Evolutionary conservation across 306 rosid species (phyloP).

Genomic region (Neltuma alba): DNA sequence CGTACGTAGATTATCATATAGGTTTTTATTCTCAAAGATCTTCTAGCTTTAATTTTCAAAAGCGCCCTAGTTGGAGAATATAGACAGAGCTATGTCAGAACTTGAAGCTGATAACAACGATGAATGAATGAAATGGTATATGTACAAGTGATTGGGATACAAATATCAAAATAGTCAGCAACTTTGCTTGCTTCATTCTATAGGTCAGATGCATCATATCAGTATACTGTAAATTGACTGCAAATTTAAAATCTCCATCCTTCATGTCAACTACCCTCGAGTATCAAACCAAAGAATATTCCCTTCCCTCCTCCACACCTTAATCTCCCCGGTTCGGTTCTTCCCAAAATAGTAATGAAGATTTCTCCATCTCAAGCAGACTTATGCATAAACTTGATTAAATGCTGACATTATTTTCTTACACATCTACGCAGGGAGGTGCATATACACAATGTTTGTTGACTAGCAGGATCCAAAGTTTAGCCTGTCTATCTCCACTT

Average conservation of each 20-base stretch:
- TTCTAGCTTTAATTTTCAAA: neutral
- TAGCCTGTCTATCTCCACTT: neutral
- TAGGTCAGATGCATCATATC: neutral
- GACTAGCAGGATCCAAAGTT: neutral
- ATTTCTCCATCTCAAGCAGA: neutral
- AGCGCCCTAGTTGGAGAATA: neutral
- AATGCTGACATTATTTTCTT: neutral
- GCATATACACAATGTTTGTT: neutral
- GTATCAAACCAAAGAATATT: neutral
- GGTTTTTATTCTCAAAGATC: neutral
- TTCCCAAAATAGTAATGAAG: too few relatives aligned
- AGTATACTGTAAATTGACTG: neutral
- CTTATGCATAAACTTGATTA: neutral
- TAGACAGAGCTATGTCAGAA: neutral
- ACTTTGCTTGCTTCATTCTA: neutral
- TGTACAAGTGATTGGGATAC: neutral
- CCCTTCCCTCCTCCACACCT: neutral
- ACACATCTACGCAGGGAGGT: neutral
- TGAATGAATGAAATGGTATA: neutral
- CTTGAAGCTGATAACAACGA: neutral
- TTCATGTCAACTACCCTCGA: neutral
- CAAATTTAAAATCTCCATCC: neutral
- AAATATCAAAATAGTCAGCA: slow-evolving; percentile 5
- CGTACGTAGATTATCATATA: neutral
- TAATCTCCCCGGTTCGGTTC: too few relatives aligned